phyloP scores from a whole-genome alignment of 495 filamentous ascomycete genomes.

The Cetradonia linearis region DNA sequence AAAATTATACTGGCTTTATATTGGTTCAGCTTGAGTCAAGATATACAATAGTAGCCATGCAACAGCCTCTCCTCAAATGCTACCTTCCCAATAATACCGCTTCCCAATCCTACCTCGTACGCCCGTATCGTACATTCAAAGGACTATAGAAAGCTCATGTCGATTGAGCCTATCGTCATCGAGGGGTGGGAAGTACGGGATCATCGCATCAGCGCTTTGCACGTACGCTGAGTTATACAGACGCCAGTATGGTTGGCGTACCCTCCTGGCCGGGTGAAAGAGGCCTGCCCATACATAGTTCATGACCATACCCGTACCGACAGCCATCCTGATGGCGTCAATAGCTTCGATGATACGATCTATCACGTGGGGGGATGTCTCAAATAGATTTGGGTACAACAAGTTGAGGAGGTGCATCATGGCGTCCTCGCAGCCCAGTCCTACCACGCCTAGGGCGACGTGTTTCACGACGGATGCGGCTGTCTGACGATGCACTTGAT shows the following conservation, averaged over 20 bases:
- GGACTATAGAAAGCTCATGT: constrained; percentile 71
- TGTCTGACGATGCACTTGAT: constrained; percentile 97
- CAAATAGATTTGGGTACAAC: constrained; percentile 93
- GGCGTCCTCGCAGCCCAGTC: constrained; percentile 95
- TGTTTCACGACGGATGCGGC: constrained; percentile 96
- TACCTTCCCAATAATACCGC: not conserved
- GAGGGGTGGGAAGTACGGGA: constrained; percentile 86
- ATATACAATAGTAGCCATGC: not conserved
- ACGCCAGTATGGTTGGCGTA: constrained; percentile 85
- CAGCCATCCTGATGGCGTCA: constrained; percentile 88
- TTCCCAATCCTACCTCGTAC: not conserved
- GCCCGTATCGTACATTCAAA: constrained; percentile 39
- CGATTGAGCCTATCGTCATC: constrained; percentile 65
- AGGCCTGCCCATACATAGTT: constrained; percentile 97
- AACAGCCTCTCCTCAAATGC: not conserved
- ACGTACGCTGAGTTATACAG: constrained; percentile 98
- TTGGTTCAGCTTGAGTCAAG: not conserved
- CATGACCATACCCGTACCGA: constrained; percentile 82
- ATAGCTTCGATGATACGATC: constrained; percentile 95
- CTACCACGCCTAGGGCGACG: constrained; percentile 89
- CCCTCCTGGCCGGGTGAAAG: constrained; percentile 93
- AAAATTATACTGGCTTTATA: not conserved
- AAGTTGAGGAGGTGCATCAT: constrained; percentile 97
- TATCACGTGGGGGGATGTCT: constrained; percentile 97
- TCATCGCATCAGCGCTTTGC: constrained; percentile 82